Conservation (phyloP, 2,329 filamentous ascomycete genomes). For the Cryphonectria naterciae region DNA sequence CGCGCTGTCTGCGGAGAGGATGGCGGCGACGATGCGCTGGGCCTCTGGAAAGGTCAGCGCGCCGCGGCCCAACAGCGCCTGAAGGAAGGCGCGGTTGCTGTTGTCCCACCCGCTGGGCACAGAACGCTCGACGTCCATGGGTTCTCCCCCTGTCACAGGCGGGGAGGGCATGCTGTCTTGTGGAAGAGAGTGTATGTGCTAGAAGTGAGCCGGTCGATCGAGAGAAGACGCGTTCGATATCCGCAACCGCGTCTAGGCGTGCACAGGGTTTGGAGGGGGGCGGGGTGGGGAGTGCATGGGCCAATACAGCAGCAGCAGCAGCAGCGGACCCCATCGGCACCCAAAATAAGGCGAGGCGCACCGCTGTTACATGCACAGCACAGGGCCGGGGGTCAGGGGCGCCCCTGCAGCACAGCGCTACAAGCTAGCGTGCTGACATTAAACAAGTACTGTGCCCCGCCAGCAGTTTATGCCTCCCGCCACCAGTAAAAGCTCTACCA, state of each 20-base stretch:
- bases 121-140: constrained; percentile 39
- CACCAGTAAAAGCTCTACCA: background rate
- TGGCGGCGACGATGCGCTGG: constrained; percentile 74
- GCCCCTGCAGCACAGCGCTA: background rate
- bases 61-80: constrained; percentile 81
- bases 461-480: background rate
- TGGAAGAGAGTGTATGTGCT: background rate
- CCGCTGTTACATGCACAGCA: background rate
- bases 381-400: background rate
- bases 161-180: background rate
- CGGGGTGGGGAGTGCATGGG: background rate
- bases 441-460: background rate
- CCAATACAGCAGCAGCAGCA: background rate
- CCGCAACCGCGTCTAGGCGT: background rate
- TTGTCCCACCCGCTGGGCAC: constrained; percentile 53
- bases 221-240: constrained; percentile 2
- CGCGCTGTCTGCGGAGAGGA: constrained; percentile 62
- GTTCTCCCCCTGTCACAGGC: background rate
- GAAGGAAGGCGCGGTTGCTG: constrained; percentile 84
- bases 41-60: constrained; percentile 77
- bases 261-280: background rate
- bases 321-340: background rate
- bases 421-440: background rate
- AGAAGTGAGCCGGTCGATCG: background rate
- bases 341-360: constrained; percentile 5